Base-by-base conservation (phyloP, 2,329 filamentous ascomycete species). In the Geosmithia putterillii region DNA sequence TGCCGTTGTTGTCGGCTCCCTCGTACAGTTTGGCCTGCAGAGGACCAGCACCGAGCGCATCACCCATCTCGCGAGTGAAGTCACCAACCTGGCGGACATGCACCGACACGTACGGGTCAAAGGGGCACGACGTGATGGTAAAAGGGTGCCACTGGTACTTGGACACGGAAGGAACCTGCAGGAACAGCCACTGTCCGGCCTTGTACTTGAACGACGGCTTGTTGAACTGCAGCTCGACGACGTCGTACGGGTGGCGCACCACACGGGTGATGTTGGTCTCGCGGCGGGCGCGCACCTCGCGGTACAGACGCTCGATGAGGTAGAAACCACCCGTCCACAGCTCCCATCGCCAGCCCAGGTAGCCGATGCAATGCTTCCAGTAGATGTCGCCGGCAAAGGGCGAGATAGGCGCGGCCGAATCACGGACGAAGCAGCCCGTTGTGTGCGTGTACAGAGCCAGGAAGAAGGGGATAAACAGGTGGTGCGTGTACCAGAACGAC, bases 401-500 rank as follows among this genome's bases (percentile, higher is more conserved):
- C 7, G 89, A 95, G 52, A 81, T 73, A 2, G 80, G 76, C 0
- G 76, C 56, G 6, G 70, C 61, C 2, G 80, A 83, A 58, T 95
- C 89, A 51, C 92, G 85, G 35, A 98, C 92, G 66, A 98, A 98
- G 65, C 92, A 98, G 46, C 88, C 89, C 7, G 86, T 86, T 2
- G 92, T 90, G 62, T 98, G 92, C 12, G 90, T 96, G 64, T 96
- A 98, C 52, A 98, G 79, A 39, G 78, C 90, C 38, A 98, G 73
- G 56, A 96, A 66, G 63, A 98, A 98, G 2, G 92, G 90, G 47
- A 98, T 84, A 57, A 96, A 96, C n/a, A 98, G 76, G 56, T 98
- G 92, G 64, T 98, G 92, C 1, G 88, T 95, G 65, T 98, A 98
- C 92, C 92, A 98, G 61, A 98, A 98, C 0, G 90, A 94, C 66